Conservation (phyloP, 2,329 filamentous ascomycete species). For the Myriosclerotinia curreyana region DNA sequence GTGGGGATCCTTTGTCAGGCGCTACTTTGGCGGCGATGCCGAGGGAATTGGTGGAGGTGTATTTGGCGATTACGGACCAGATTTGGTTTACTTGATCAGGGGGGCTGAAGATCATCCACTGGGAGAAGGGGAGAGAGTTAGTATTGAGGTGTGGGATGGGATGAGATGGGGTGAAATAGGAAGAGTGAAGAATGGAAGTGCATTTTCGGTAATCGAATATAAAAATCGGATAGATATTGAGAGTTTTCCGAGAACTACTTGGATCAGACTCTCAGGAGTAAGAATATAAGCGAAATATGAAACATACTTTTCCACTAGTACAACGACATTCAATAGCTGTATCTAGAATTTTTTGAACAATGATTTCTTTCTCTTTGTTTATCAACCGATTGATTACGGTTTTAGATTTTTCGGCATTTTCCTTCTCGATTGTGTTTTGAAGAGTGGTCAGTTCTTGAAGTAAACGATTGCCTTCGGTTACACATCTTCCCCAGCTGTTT, state of each 20-base stretch:
- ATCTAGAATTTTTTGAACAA: constrained; percentile 54
- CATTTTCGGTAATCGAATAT: not conserved
- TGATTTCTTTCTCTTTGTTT: constrained; percentile 42
- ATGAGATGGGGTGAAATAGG: not conserved
- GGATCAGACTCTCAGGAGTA: constrained; percentile 69
- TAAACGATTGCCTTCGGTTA: constrained; percentile 31
- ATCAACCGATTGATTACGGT: constrained; percentile 29
- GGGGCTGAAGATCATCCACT: constrained; percentile 74
- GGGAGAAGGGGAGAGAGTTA: constrained; percentile 55
- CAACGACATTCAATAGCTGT: constrained; percentile 59
- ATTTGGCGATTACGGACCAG: constrained; percentile 66
- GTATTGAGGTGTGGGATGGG: not conserved
- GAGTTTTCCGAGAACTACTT: constrained; percentile 36
- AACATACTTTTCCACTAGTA: constrained; percentile 61
- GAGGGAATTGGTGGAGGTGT: constrained; percentile 65
- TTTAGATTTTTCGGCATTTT: constrained; percentile 35
- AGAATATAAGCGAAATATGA: constrained; percentile 44
- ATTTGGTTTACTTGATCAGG: constrained; percentile 54
- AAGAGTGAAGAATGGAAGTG: not conserved
- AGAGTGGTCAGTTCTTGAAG: constrained; percentile 41
- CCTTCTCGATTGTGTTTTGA: constrained; percentile 49
- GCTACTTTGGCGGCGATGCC: constrained; percentile 73
- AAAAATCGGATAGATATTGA: not conserved
- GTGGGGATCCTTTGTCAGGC: constrained; percentile 45
- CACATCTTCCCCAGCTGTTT: constrained; percentile 26